These are phyloP conservation scores for Spathaspora passalidarum DNA, from an alignment of 805 yeast species.

Conservation along the genomic window DNA sequence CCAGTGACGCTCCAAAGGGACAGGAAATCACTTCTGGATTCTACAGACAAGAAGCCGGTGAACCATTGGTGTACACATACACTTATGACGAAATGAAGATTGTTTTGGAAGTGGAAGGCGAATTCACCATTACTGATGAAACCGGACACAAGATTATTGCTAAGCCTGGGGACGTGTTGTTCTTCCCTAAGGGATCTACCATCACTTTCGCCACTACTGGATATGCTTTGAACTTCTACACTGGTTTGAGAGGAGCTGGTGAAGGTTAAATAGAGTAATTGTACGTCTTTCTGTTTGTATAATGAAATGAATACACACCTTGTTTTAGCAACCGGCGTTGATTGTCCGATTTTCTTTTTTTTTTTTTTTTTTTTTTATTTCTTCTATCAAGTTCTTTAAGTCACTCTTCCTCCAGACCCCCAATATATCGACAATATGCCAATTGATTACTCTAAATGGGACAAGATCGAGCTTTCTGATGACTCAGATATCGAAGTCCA, in stretches of 20 bases:
- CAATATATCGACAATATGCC: conserved; percentile 46
- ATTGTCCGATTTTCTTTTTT: not conserved
- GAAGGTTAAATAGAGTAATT: too few species aligned
- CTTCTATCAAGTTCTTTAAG: not conserved
- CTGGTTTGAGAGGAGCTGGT: conserved; percentile 52
- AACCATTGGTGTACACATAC: conserved; percentile 65
- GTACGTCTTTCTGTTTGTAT: too few species aligned
- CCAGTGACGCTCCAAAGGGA: conserved; percentile 58
- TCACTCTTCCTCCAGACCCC: not conserved
- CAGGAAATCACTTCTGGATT: conserved; percentile 65
- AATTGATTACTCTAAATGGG: conserved; percentile 97
- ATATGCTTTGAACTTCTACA: conserved; percentile 61
- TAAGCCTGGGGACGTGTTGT: conserved; percentile 64
- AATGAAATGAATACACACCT: too few species aligned
- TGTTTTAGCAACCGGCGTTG: not conserved
- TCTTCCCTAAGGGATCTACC: conserved; percentile 65
- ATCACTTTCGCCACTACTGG: conserved; percentile 60
- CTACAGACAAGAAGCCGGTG: conserved; percentile 67
- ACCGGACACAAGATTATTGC: conserved; percentile 57
- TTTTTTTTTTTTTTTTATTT: too few species aligned
- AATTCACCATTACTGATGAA: conserved; percentile 60
- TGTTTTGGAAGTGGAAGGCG: conserved; percentile 65
- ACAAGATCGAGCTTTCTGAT: conserved; percentile 90
- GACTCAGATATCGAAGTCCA: conserved; percentile 97
- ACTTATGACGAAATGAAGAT: conserved; percentile 66